These are phyloP conservation scores for Diaporthe sp. DNA, from an alignment of 2,329 filamentous ascomycete genomes.

Conservation along the genomic window DNA sequence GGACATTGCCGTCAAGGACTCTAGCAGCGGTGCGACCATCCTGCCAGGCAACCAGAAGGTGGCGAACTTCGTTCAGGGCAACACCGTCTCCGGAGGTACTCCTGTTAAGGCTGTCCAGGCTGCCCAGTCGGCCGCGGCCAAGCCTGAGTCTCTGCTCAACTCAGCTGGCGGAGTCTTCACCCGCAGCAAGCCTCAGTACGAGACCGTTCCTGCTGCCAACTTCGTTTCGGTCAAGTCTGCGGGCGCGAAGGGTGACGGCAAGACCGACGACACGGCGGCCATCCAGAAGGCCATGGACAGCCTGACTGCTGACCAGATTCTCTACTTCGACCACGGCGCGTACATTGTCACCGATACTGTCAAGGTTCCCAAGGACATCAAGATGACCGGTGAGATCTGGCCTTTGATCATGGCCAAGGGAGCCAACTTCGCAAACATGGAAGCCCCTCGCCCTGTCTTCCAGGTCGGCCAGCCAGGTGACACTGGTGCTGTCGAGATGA, in stretches of 20 bases:
- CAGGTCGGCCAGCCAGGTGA: conserved; percentile 86
- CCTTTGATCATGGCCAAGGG: conserved; percentile 89
- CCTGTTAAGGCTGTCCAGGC: conserved; percentile 71
- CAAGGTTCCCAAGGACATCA: conserved; percentile 81
- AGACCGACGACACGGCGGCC: conserved; percentile 86
- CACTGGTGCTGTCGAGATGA: conserved; percentile 85
- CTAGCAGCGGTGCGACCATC: conserved; percentile 69
- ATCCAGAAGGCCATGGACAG: conserved; percentile 84
- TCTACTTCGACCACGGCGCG: conserved; percentile 82
- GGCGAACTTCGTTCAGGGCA: conserved; percentile 83
- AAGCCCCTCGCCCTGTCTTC: conserved; percentile 86
- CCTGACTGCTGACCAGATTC: conserved; percentile 72
- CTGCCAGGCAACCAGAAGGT: conserved; percentile 79
- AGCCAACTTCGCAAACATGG: conserved; percentile 77
- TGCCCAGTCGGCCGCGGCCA: conserved; percentile 66
- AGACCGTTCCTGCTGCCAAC: conserved; percentile 71
- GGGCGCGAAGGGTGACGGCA: conserved; percentile 90
- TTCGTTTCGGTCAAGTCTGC: conserved; percentile 87
- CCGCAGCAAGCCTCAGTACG: conserved; percentile 91
- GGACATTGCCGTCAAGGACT: conserved; percentile 74
- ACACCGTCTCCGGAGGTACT: conserved; percentile 70
- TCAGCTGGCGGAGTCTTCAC: conserved; percentile 79
- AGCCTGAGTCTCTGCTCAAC: conserved; percentile 77
- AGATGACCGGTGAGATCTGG: conserved; percentile 93
- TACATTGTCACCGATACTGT: conserved; percentile 80